phyloP scores from a whole-genome alignment of 2,329 filamentous ascomycete genomes.

The Trichoderma aggressivum region DNA sequence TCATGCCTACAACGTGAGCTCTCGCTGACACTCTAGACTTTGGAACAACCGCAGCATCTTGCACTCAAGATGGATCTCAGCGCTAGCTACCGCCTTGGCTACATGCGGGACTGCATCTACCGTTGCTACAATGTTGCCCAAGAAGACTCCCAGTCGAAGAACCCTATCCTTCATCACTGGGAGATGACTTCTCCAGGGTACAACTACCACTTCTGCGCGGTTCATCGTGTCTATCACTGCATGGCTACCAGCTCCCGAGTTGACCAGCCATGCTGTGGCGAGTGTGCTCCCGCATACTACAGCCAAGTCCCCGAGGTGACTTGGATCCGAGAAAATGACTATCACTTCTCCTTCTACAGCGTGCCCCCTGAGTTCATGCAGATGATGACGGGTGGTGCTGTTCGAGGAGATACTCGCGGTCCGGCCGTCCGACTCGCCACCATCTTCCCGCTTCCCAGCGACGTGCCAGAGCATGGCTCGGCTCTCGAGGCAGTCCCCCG shows the following conservation, averaged over 20 bases:
- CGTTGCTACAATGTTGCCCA: background rate
- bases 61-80: background rate
- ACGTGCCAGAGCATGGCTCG: background rate
- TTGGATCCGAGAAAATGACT: constrained; percentile 27
- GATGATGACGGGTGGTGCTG: background rate
- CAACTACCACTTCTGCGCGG: constrained; percentile 32
- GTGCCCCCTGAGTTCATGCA: background rate
- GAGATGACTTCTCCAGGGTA: constrained; percentile 19
- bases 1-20: background rate
- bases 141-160: background rate
- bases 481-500: constrained; percentile 22
- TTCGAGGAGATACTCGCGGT: background rate
- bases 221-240: constrained; percentile 29
- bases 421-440: background rate
- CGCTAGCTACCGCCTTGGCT: background rate
- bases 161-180: constrained; percentile 24
- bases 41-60: background rate
- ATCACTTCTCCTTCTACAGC: background rate
- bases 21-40: background rate
- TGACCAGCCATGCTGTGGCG: constrained; percentile 33
- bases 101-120: background rate
- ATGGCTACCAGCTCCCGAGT: constrained; percentile 20
- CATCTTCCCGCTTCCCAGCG: background rate
- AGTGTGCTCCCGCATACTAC: constrained; percentile 33
- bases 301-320: constrained; percentile 8